These are phyloP conservation scores for Mollisia scopiformis DNA, from an alignment of 2,329 filamentous ascomycete genomes.

Conservation along the genomic window DNA sequence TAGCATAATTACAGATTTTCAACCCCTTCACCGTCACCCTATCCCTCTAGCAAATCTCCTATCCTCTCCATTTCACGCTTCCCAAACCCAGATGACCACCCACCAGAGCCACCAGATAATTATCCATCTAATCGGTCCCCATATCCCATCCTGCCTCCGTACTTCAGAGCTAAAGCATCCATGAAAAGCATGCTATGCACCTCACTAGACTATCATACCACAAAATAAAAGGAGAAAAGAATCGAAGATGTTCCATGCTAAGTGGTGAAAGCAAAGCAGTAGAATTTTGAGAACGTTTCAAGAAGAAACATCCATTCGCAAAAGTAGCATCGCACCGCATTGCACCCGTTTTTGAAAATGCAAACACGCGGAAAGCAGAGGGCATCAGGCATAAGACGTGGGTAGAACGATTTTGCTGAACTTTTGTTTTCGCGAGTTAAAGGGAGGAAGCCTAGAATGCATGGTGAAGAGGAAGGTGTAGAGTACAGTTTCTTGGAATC, in stretches of 20 bases:
- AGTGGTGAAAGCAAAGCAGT: conserved; percentile 1
- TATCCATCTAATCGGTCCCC: neutral
- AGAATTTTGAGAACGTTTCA: conserved; percentile 3
- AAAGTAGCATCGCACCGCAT: conserved; percentile 5
- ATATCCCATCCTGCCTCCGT: neutral
- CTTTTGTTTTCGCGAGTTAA: conserved; percentile 15
- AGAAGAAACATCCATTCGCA: conserved; percentile 8
- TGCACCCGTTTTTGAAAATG: conserved; percentile 21
- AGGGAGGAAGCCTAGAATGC: conserved; percentile 17
- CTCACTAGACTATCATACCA: conserved; percentile 8
- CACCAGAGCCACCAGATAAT: neutral
- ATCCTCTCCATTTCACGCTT: neutral
- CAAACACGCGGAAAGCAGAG: conserved; percentile 16
- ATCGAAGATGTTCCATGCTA: conserved; percentile 1
- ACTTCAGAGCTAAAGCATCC: conserved; percentile 2
- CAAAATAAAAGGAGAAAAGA: conserved; percentile 1
- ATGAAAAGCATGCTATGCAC: conserved; percentile 4
- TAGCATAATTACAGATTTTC: conserved; percentile 1
- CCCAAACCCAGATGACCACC: neutral
- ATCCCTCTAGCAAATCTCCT: neutral
- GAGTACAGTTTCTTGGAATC: conserved; percentile 19
- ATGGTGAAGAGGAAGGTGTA: conserved; percentile 13
- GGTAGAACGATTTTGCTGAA: conserved; percentile 13
- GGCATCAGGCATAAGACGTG: conserved; percentile 19
- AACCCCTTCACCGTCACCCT: neutral